Percentiles rank a stretch among this genome's conserved stretches.
phyloP scores from a whole-genome alignment of 345 rosid species.

The Lenwebbia sp. region DNA sequence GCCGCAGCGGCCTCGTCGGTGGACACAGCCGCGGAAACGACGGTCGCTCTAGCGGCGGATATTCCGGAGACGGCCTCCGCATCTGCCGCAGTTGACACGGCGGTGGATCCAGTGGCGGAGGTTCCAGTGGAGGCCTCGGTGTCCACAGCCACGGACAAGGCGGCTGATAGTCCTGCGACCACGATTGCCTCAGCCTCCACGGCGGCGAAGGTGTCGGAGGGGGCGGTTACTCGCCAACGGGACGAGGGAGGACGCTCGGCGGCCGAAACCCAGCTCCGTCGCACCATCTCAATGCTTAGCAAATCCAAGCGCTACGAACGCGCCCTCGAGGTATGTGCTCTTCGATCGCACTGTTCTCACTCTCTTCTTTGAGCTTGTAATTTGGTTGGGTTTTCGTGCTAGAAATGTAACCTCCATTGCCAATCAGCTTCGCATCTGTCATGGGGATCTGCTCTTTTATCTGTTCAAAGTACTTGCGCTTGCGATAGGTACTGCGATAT shows the following conservation, averaged over 20 bases:
- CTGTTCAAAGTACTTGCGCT: neutral
- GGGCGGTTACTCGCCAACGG: conserved; percentile 55
- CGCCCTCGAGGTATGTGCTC: conserved; percentile 58
- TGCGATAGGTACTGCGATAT: neutral
- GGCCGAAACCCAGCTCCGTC: conserved; percentile 70
- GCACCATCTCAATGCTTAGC: conserved; percentile 80
- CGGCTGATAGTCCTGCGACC: neutral
- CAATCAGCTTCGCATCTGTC: neutral
- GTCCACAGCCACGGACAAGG: neutral
- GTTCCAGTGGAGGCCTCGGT: neutral
- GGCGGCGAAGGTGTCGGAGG: conserved; percentile 67
- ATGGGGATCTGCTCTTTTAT: neutral
- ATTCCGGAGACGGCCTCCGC: neutral
- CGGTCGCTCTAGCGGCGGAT: neutral
- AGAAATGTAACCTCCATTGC: neutral
- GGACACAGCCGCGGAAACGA: neutral
- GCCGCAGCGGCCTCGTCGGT: neutral
- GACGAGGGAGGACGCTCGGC: conserved; percentile 61
- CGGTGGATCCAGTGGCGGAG: conserved; percentile 8
- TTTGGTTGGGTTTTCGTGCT: neutral
- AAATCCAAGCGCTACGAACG: conserved; percentile 79
- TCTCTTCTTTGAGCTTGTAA: neutral
- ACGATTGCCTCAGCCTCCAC: neutral
- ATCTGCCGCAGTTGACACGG: neutral
- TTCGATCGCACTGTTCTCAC: neutral